Base-by-base conservation (phyloP, 1,284 basidiomycete genomes). In the Marasmius fiardii region DNA sequence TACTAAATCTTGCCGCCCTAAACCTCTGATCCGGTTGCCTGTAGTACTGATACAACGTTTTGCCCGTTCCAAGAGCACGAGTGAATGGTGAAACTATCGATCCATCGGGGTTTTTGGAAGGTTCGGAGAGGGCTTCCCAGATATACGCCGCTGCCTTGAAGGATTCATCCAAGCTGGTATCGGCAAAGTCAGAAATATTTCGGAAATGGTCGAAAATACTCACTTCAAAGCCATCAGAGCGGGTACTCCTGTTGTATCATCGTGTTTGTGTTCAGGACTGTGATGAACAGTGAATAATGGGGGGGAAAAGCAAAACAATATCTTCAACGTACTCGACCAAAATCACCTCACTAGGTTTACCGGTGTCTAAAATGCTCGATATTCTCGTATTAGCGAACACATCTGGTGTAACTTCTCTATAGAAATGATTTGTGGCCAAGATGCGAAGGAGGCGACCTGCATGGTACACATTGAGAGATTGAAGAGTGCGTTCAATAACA, bases 311-410 rank as follows among this genome's bases (percentile, higher is more conserved):
- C 2, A 3, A 26, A 47, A 1, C 16, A 41, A 34, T 18, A 12
- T 4, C 28, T 10, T 31, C 28, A 20, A 53, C 50, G 26, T 50
- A 64, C 61, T 60, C 51, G 37, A 34, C 35, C 10, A 55, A 48
- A 10, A 69, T 43, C 23, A 63, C 59, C 1, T 52, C 49, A n/a
- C 62, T 57, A 14, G 60, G 35, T 56, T 70, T 68, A 12, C 60
- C 52, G 1, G 65, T 68, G 55, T 71, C 68, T 4, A 71, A 39
- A 7, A 64, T 16, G 21, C 61, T 61, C 4, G 68, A 67, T 24
- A 64, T 51, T 2, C 67, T 64, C 43, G 65, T 72, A 53, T 68
- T 64, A 3, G 67, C 61, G 52, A 70, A 71, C 1, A 64, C 62
- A 43, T 71, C 64, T n/a, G 66, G 67, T 2, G 55, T 44, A 20